A percentile compares a stretch with the other conserved stretches of the same genome.
Evolutionary conservation across 2,329 filamentous ascomycete genomes (phyloP).

Genomic region (Stachybotrys echinatus): DNA sequence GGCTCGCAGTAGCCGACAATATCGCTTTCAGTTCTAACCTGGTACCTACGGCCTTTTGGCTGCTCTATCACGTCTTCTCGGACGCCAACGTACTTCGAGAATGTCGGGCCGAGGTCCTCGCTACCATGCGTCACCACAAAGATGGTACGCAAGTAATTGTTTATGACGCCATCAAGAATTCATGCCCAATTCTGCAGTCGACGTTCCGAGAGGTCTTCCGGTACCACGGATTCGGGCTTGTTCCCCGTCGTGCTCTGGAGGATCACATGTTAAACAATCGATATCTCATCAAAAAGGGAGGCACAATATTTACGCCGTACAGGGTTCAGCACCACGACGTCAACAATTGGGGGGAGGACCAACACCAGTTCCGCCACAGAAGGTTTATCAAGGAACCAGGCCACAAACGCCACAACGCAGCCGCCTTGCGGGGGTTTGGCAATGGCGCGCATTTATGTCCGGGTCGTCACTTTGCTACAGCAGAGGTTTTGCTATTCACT

Average conservation of each 20-base stretch:
- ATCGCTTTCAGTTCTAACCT: too few species aligned
- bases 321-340: background rate
- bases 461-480: background rate
- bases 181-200: constrained; percentile 2
- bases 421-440: background rate
- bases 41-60: background rate
- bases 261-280: background rate
- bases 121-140: too few species aligned
- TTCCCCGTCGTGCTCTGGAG: background rate
- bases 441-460: background rate
- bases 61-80: background rate
- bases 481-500: background rate
- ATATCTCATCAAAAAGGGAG: constrained; percentile 3
- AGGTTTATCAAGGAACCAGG: background rate
- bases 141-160: too few species aligned
- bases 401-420: background rate
- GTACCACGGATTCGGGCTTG: background rate
- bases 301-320: background rate
- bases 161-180: background rate
- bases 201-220: constrained; percentile 1
- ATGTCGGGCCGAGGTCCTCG: background rate
- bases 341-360: background rate
- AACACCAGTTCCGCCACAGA: background rate
- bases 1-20: background rate
- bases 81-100: background rate